Evolutionary conservation across 1,284 basidiomycete species (phyloP), one percentile per base, ranked within the genome.

Genomic region (Puccinia polysora): DNA sequence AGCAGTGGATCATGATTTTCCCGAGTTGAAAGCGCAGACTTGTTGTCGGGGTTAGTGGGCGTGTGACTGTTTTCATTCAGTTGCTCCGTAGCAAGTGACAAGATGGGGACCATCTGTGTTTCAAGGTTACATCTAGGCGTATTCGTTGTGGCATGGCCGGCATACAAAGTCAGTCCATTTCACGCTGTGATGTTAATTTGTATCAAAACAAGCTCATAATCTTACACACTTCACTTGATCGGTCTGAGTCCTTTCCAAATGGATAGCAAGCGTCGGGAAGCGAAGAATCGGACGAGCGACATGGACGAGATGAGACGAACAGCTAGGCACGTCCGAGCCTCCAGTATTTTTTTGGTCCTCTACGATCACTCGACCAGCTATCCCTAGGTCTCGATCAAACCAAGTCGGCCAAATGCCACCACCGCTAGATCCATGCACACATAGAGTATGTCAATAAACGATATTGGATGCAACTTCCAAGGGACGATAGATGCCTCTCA

Each of bases 301-400:
- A 80, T 90, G 91, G 79, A 98, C 82, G 25, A 99, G 85, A 78
- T 87, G 90, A 12, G 90, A 88, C 2, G 83, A 84, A 81, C 88
- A 97, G 45, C 81, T 45, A 45, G 12, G 1, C 14, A 25, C 8
- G 45, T 20, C 5, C 5, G 14, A 20, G 49, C 64, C 56, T 82
- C 80, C 69, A 81, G 81, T 52, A 84, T n/a, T n/a, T n/a, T 55
- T 49, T n/a, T 75, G 73, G 23, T 78, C 78, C 2, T 86, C 81
- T 52, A 90, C 82, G 52, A 97, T 86, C 20, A 97, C 89, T 43
- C 94, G 83, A 28, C 95, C 95, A 8, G 95, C 94, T 5, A 97
- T 78, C 20, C 89, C 89, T 8, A 97, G 83, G 80, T 97, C 94
- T 23, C 94, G 87, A 79, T 95, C 91, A 67, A 92, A 85, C 85